Evolutionary conservation across 305 asterid species (phyloP), one percentile per base, ranked within the genome.

Genomic region (Plantago coronopus): DNA sequence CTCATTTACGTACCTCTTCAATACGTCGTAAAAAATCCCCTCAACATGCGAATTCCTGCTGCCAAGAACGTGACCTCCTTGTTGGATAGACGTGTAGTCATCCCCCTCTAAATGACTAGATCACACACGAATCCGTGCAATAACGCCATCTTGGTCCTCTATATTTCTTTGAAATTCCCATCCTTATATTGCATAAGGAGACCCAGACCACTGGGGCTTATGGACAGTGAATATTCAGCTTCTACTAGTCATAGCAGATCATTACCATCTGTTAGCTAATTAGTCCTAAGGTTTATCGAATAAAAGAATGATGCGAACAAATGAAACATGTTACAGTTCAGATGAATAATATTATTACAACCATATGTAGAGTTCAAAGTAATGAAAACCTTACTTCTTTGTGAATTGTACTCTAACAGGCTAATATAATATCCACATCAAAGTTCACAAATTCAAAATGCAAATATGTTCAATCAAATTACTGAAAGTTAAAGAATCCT

Each of bases 51-150:
- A 50, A 59, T 68, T 72, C 48, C 45, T 57, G 66, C 78, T 70
- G 61, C 88, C 93, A 68, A 84, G 88, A 71, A 84, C 81, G 22
- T 22, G 78, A 9, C 79, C 74, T 0, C 83, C 88, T 69, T 66
- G 71, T 56, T 61, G 66, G 48, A 84, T 60, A 48, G 66, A 75
- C 17, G 72, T 57, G 72, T 88, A 84, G 50, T 76, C 78, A 63
- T 70, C 79, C 59, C 78, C 79, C 62, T 79, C 77, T 61, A 84
- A 72, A 60, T 86, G 86, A 72, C 62, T 59, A 14, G 93, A 81
- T 50, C 88, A 81, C 53, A 79, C 69, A 34, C 86, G 86, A 25
- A 84, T 23, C 8, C 78, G 77, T 53, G 72, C 54, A 47, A 56
- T 63, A 64, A 78, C 79, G 37, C 77, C 88, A 31, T 79, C 77